Percentiles rank a stretch among this genome's conserved stretches.
These are phyloP conservation scores for Aspergillus intermedius DNA, from an alignment of 2,329 filamentous ascomycete species.

Conservation along the genomic window DNA sequence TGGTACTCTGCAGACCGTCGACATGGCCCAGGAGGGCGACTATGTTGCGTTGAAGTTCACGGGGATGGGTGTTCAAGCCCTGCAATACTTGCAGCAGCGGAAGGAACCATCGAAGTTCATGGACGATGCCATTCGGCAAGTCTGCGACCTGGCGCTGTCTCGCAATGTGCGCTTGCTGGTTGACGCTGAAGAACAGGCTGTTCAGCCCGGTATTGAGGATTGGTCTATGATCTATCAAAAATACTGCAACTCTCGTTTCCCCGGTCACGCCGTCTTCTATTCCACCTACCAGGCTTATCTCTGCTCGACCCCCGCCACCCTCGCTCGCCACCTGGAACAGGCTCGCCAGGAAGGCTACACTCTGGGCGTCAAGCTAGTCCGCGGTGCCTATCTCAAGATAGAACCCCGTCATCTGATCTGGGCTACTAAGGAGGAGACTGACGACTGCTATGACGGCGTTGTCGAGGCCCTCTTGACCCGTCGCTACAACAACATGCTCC, in stretches of 20 bases:
- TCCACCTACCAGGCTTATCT: slow-evolving; percentile 51
- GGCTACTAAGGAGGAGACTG: slow-evolving; percentile 43
- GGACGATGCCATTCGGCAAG: slow-evolving; percentile 36
- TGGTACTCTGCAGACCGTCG: slow-evolving; percentile 48
- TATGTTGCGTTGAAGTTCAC: slow-evolving; percentile 50
- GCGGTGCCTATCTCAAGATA: slow-evolving; percentile 48
- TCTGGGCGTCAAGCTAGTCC: slow-evolving; percentile 48
- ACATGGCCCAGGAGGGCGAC: slow-evolving; percentile 47
- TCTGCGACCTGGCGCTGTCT: slow-evolving; percentile 38
- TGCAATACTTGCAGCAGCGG: slow-evolving; percentile 35
- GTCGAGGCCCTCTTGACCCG: slow-evolving; percentile 50
- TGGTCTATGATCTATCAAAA: slow-evolving; percentile 51
- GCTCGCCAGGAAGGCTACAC: slow-evolving; percentile 45
- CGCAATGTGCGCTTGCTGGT: slow-evolving; percentile 44
- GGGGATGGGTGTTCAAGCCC: slow-evolving; percentile 42
- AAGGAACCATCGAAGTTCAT: slow-evolving; percentile 36
- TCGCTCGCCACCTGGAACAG: slow-evolving; percentile 41
- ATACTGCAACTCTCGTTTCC: slow-evolving; percentile 43
- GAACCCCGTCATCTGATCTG: slow-evolving; percentile 43
- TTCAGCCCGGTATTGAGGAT: slow-evolving; percentile 47
- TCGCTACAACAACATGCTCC: slow-evolving; percentile 52
- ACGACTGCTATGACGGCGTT: slow-evolving; percentile 51
- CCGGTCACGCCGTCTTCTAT: slow-evolving; percentile 47
- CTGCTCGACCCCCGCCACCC: slow-evolving; percentile 41
- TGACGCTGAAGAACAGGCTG: slow-evolving; percentile 49